Conservation (phyloP, 2,329 filamentous ascomycete genomes). For the Scleromitrula shiraiana region DNA sequence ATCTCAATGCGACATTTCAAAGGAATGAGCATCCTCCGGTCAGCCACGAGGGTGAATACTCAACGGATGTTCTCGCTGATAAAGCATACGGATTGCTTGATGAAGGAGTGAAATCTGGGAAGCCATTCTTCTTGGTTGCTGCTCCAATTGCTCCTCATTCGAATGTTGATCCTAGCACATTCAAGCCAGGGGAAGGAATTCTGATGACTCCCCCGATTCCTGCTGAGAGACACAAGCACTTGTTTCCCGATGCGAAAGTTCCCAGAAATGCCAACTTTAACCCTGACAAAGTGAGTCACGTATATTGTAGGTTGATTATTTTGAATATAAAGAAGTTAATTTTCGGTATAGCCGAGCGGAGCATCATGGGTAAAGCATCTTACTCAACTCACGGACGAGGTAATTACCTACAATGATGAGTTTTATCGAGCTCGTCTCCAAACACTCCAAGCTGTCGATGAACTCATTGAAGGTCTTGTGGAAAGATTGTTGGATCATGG, state of each 20-base stretch:
- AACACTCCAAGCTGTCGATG: conserved; percentile 46
- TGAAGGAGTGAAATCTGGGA: conserved; percentile 44
- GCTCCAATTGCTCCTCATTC: conserved; percentile 61
- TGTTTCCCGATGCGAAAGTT: conserved; percentile 52
- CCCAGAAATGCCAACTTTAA: conserved; percentile 61
- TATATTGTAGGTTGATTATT: neutral
- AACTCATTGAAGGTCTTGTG: conserved; percentile 43
- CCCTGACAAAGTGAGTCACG: conserved; percentile 42
- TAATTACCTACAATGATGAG: conserved; percentile 41
- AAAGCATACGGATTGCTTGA: conserved; percentile 54
- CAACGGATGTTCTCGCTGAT: conserved; percentile 49
- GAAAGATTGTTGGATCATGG: conserved; percentile 33
- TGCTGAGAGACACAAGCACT: conserved; percentile 50
- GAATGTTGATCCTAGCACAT: conserved; percentile 31
- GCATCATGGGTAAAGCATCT: conserved; percentile 42
- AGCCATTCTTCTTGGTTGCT: conserved; percentile 60
- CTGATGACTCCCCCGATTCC: conserved; percentile 45
- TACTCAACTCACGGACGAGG: conserved; percentile 33
- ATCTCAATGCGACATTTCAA: conserved; percentile 57
- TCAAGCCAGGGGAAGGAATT: conserved; percentile 4
- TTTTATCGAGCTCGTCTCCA: conserved; percentile 45
- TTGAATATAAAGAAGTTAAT: neutral
- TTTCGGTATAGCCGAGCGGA: conserved; percentile 31
- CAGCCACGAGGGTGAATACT: conserved; percentile 40
- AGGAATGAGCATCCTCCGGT: conserved; percentile 49